Evolutionary conservation across 345 rosid species (phyloP).

Genomic region (Carallia brachiata): DNA sequence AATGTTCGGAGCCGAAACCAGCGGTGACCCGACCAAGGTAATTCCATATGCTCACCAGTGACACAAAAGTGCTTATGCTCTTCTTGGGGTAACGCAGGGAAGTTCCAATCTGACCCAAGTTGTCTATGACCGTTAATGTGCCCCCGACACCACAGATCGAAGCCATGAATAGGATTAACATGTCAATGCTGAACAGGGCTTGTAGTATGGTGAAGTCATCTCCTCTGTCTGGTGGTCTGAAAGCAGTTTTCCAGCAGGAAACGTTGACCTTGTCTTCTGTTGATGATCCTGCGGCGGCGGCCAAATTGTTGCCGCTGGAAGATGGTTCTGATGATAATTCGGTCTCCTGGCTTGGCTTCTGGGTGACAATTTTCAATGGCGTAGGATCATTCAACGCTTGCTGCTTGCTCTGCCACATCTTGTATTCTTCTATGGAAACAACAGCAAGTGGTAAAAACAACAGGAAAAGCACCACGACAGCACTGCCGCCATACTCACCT

Average conservation of each 20-base stretch:
- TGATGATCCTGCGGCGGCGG: neutral
- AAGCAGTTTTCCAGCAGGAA: neutral
- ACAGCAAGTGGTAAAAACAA: slow-evolving; percentile 1
- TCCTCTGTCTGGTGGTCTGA: slow-evolving; percentile 10
- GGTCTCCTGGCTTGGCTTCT: neutral
- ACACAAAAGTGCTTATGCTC: neutral
- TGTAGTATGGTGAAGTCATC: slow-evolving; percentile 18
- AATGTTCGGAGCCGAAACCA: slow-evolving; percentile 7
- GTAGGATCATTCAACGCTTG: neutral
- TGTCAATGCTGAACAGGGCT: slow-evolving; percentile 12
- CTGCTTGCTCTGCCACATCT: neutral
- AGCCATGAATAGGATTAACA: slow-evolving; percentile 10
- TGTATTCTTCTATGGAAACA: neutral
- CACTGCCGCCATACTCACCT: neutral
- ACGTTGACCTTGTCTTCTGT: neutral
- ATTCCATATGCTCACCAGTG: slow-evolving; percentile 15
- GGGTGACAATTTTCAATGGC: neutral
- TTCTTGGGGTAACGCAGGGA: slow-evolving; percentile 1
- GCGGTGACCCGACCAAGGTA: neutral
- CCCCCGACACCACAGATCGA: slow-evolving; percentile 1
- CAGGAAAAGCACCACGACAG: neutral
- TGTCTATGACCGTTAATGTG: slow-evolving; percentile 4
- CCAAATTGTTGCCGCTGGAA: neutral
- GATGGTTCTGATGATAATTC: too few relatives aligned
- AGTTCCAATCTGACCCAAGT: slow-evolving; percentile 14